Evolutionary conservation across 139 green algal species (phyloP).

Genomic region (Tetraselmis chui): DNA sequence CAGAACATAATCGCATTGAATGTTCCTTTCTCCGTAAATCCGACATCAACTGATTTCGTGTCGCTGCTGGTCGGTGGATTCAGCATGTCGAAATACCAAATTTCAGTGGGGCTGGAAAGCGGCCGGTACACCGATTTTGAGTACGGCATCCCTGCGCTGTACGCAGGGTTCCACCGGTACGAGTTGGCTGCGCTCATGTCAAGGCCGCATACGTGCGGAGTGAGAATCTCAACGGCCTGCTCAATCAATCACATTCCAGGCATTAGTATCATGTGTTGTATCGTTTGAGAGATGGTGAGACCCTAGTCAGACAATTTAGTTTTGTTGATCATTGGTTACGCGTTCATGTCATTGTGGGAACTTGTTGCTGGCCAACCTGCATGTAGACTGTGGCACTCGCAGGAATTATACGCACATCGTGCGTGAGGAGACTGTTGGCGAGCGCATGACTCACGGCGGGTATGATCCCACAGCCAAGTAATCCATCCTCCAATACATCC

Average conservation of each 20-base stretch:
- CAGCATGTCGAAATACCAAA: slow-evolving; percentile 66
- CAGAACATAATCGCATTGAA: slow-evolving; percentile 66
- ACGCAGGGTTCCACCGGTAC: slow-evolving; percentile 50
- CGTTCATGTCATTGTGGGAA: background rate
- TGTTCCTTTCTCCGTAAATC: slow-evolving; percentile 32
- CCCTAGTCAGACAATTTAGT: no score
- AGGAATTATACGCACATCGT: slow-evolving; percentile 52
- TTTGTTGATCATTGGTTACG: background rate
- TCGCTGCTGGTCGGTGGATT: slow-evolving; percentile 36
- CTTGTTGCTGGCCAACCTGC: slow-evolving; percentile 23
- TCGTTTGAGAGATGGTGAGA: no score
- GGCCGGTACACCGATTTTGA: slow-evolving; percentile 22
- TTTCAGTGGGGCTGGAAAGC: slow-evolving; percentile 21
- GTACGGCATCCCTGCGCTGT: slow-evolving; percentile 33
- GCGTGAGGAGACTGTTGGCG: slow-evolving; percentile 35
- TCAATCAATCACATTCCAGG: no score
- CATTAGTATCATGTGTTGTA: no score
- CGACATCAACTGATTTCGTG: slow-evolving; percentile 49
- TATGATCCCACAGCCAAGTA: slow-evolving; percentile 57
- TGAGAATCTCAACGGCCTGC: slow-evolving; percentile 49
- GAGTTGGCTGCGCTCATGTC: slow-evolving; percentile 49
- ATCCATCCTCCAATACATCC: slow-evolving; percentile 64
- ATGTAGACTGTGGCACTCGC: slow-evolving; percentile 53
- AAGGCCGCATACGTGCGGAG: slow-evolving; percentile 35
- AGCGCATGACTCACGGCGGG: slow-evolving; percentile 45